Evolutionary conservation across 257 asterid genomes (phyloP), one percentile per base, ranked within the genome.

Genomic region (Nicotiana tabacum): DNA sequence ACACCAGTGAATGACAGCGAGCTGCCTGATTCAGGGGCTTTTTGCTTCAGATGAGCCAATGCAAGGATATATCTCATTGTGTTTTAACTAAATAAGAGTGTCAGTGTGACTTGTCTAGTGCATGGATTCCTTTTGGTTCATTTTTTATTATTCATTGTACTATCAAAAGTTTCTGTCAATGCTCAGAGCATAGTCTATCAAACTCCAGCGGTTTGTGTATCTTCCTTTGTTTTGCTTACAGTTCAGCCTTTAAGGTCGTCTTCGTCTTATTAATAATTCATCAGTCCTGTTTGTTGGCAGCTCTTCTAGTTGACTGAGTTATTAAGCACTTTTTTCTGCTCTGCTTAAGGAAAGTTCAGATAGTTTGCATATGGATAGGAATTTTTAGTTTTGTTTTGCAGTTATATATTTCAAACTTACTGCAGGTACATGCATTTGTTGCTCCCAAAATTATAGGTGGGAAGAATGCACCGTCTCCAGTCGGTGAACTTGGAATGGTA

Each of bases 361-460:
- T 17, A 9, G 64, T 76, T 48, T 27, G 80, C 80, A 27, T 76
- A 29, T 51, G 27, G 80, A 15, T 35, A 76, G 80, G 53, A 46
- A 13, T 6, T 76, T 76, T 51, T 76, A 35, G 17, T 76, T 48
- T 15, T 13, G 43, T 48, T 24, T 27, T 76, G 64, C 46, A 15
- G 69, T 43, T 12, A 64, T 64, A n/a, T 24, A 80, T 64, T 57
- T 66, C 66, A 30, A 66, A 66, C 27, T 66, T 81, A 77, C 81
- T 87, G 83, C 87, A 96, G 98, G 98, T 94, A 68, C 94, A 93
- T 90, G 97, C 99, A 80, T 96, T 96, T 87, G 90, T 96, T 66
- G 99, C 99, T 80, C 98, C 98, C 66, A 94, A 94, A 88, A 96
- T 96, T 74, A 92, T 96, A 83, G 99, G 99, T 33, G 99, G 99